Evolutionary conservation across 257 asterid species (phyloP).

Genomic region (Hygrophila difformis): DNA sequence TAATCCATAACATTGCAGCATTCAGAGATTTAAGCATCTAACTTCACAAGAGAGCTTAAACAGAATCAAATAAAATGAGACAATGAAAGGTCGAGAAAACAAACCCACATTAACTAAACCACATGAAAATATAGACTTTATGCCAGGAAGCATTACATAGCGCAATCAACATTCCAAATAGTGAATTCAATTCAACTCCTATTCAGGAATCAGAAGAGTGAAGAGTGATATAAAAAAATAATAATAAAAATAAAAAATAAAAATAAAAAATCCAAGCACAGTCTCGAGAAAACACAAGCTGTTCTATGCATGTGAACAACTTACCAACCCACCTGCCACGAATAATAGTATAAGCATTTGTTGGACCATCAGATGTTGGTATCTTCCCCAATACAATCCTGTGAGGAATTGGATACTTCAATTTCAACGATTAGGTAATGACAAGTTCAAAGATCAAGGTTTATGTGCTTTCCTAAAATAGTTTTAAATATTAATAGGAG

Average conservation of each 20-base stretch:
- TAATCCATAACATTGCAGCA: constrained; percentile 12
- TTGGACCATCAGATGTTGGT: constrained; percentile 79
- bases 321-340: constrained; percentile 92
- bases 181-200: too few species aligned
- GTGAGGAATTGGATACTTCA: constrained; percentile 69
- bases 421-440: constrained; percentile 55
- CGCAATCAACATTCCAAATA: not conserved
- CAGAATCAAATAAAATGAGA: not conserved
- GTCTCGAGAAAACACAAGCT: too few species aligned
- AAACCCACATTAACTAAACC: constrained; percentile 13
- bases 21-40: constrained; percentile 1
- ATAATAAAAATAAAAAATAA: too few species aligned
- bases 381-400: constrained; percentile 97
- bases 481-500: constrained; percentile 16
- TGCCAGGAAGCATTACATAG: constrained; percentile 2
- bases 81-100: constrained; percentile 13
- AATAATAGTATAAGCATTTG: constrained; percentile 70
- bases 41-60: constrained; percentile 7
- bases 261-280: too few species aligned
- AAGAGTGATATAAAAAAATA: too few species aligned
- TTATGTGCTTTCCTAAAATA: constrained; percentile 24
- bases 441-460: constrained; percentile 30
- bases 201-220: too few species aligned
- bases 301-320: constrained; percentile 37
- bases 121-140: constrained; percentile 7